Evolutionary conservation across 2,329 filamentous ascomycete species (phyloP).

Genomic region (Fusarium sp.): DNA sequence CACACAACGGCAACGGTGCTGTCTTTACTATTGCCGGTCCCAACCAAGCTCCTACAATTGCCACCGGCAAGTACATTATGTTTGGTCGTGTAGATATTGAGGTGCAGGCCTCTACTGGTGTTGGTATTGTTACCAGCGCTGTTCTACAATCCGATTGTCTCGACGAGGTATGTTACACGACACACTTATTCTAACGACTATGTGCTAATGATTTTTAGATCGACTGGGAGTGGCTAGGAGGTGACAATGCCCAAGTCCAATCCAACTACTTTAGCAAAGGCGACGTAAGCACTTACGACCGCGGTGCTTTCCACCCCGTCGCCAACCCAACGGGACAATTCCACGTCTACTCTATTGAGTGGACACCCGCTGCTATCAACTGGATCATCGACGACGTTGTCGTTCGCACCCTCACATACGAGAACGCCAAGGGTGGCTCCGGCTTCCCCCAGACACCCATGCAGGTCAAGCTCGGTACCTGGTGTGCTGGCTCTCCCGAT

Average conservation of each 20-base stretch:
- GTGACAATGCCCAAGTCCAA: slow-evolving; percentile 75
- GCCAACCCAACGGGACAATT: slow-evolving; percentile 60
- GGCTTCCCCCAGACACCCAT: slow-evolving; percentile 79
- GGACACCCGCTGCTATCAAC: slow-evolving; percentile 71
- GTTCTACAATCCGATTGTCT: slow-evolving; percentile 81
- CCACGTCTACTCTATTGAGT: slow-evolving; percentile 77
- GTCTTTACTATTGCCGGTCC: slow-evolving; percentile 67
- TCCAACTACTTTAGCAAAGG: slow-evolving; percentile 86
- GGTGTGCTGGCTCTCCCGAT: slow-evolving; percentile 67
- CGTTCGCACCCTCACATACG: slow-evolving; percentile 71
- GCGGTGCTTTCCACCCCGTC: slow-evolving; percentile 69
- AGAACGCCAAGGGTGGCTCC: slow-evolving; percentile 67
- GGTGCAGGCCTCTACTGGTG: slow-evolving; percentile 77
- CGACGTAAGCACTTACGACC: slow-evolving; percentile 73
- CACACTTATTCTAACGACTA: fast-evolving
- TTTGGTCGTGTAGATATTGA: slow-evolving; percentile 80
- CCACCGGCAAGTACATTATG: slow-evolving; percentile 83
- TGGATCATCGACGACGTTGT: slow-evolving; percentile 73
- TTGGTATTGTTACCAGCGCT: slow-evolving; percentile 80
- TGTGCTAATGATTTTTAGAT: slow-evolving; percentile 62
- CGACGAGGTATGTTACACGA: slow-evolving; percentile 60
- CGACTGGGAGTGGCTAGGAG: slow-evolving; percentile 86
- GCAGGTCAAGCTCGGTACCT: slow-evolving; percentile 76
- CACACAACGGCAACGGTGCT: slow-evolving; percentile 49
- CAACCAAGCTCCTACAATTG: slow-evolving; percentile 71